phyloP scores from a whole-genome alignment of 805 yeast species.

The Lipomyces mesembrius region DNA sequence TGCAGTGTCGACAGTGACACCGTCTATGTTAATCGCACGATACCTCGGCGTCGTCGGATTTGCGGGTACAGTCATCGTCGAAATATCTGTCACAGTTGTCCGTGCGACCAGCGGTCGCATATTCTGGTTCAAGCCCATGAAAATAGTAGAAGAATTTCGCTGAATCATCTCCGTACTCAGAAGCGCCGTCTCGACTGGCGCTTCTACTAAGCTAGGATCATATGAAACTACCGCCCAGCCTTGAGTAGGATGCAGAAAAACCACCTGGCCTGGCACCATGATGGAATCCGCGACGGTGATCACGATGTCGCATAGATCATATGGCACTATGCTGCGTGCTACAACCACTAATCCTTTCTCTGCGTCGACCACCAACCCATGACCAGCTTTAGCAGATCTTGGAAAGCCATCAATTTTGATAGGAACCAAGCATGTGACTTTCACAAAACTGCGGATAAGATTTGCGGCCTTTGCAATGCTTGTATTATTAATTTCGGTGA shows the following conservation, averaged over 20 bases:
- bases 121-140: slow-evolving; percentile 78
- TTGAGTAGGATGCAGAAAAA: slow-evolving; percentile 83
- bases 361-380: slow-evolving; percentile 84
- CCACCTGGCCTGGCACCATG: slow-evolving; percentile 76
- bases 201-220: slow-evolving; percentile 73
- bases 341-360: slow-evolving; percentile 77
- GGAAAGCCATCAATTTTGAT: slow-evolving; percentile 78
- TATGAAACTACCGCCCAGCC: slow-evolving; percentile 84
- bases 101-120: slow-evolving; percentile 72
- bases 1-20: slow-evolving; percentile 73
- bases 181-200: slow-evolving; percentile 71
- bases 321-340: slow-evolving; percentile 79
- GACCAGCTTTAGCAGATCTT: slow-evolving; percentile 61
- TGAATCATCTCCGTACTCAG: slow-evolving; percentile 60
- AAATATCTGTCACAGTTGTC: slow-evolving; percentile 75
- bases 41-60: slow-evolving; percentile 74
- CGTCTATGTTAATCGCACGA: slow-evolving; percentile 82
- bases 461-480: slow-evolving; percentile 60
- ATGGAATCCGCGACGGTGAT: slow-evolving; percentile 86
- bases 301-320: slow-evolving; percentile 74
- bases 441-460: slow-evolving; percentile 70
- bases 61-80: slow-evolving; percentile 73
- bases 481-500: slow-evolving; percentile 40
- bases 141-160: slow-evolving; percentile 77
- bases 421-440: slow-evolving; percentile 67